phyloP scores from a whole-genome alignment of 768 basidiomycete genomes.

The Kwoniella dendrophila region DNA sequence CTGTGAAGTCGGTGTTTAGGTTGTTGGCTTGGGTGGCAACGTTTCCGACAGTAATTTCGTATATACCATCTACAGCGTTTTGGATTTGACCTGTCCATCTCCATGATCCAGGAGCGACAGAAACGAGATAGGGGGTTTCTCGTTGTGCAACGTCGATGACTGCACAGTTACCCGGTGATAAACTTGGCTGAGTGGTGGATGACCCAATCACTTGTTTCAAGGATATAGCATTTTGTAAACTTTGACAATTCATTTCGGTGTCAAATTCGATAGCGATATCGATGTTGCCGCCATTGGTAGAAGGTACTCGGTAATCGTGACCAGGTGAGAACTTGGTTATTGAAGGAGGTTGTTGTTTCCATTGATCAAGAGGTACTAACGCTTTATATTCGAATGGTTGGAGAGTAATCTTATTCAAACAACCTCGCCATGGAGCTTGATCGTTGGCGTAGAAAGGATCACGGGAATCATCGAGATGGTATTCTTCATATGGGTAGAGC shows the following conservation, averaged over 20 bases:
- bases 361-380: conserved; percentile 69
- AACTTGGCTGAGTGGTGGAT: conserved; percentile 63
- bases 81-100: conserved; percentile 73
- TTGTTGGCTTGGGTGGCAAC: conserved; percentile 63
- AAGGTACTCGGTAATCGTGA: conserved; percentile 74
- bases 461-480: conserved; percentile 68
- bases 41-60: conserved; percentile 70
- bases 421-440: conserved; percentile 71
- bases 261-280: conserved; percentile 80
- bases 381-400: conserved; percentile 79
- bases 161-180: conserved; percentile 55
- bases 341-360: conserved; percentile 71
- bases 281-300: conserved; percentile 64
- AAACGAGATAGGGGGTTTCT: conserved; percentile 62
- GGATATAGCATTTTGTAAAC: conserved; percentile 66
- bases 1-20: conserved; percentile 65
- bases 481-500: conserved; percentile 79
- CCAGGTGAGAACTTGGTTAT: conserved; percentile 81
- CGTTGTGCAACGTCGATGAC: conserved; percentile 58
- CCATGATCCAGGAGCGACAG: conserved; percentile 66
- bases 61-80: conserved; percentile 78
- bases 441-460: conserved; percentile 67
- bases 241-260: conserved; percentile 70
- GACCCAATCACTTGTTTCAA: conserved; percentile 73
- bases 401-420: conserved; percentile 68